Conservation (phyloP, 2,329 filamentous ascomycete genomes). For the Hirsutella rhossiliensis region DNA sequence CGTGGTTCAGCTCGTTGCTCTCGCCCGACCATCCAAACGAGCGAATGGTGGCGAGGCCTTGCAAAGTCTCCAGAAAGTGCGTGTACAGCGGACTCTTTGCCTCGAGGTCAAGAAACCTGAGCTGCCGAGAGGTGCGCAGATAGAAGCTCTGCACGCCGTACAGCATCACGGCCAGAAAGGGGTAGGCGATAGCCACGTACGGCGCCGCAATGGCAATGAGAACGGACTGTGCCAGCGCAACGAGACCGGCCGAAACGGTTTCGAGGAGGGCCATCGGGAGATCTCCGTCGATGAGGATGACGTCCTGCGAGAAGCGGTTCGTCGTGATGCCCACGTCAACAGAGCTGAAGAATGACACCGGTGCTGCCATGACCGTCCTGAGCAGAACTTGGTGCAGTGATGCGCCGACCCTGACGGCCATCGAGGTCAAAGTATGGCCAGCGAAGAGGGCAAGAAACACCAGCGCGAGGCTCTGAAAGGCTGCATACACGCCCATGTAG, state of each 20-base stretch:
- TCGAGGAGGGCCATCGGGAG: slow-evolving; percentile 14
- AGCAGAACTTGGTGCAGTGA: slow-evolving; percentile 21
- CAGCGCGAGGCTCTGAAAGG: too few relatives aligned
- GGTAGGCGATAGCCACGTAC: slow-evolving; percentile 1
- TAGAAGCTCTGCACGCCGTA: slow-evolving; percentile 38
- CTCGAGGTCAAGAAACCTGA: slow-evolving; percentile 44
- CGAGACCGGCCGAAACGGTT: neutral
- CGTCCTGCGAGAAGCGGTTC: slow-evolving; percentile 34
- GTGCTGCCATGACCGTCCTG: slow-evolving; percentile 21
- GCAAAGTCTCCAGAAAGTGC: slow-evolving; percentile 6
- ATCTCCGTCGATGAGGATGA: slow-evolving; percentile 27
- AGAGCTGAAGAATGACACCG: slow-evolving; percentile 26
- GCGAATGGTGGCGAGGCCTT: slow-evolving; percentile 3
- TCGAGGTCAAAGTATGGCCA: slow-evolving; percentile 9
- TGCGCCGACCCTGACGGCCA: slow-evolving; percentile 11
- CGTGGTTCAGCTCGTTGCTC: neutral
- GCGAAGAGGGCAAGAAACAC: too few relatives aligned
- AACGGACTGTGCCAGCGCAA: slow-evolving; percentile 2
- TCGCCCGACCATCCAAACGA: slow-evolving; percentile 2
- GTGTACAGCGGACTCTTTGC: slow-evolving; percentile 23
- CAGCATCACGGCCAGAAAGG: slow-evolving; percentile 24
- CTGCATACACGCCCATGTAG: too few relatives aligned
- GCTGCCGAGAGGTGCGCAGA: slow-evolving; percentile 42
- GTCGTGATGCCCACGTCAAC: slow-evolving; percentile 29
- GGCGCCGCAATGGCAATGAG: neutral